A percentile compares a stretch with the other conserved stretches of the same genome.
These are phyloP conservation scores for Plasmopara halstedii DNA, from an alignment of 352 stramenopile species.

Conservation along the genomic window DNA sequence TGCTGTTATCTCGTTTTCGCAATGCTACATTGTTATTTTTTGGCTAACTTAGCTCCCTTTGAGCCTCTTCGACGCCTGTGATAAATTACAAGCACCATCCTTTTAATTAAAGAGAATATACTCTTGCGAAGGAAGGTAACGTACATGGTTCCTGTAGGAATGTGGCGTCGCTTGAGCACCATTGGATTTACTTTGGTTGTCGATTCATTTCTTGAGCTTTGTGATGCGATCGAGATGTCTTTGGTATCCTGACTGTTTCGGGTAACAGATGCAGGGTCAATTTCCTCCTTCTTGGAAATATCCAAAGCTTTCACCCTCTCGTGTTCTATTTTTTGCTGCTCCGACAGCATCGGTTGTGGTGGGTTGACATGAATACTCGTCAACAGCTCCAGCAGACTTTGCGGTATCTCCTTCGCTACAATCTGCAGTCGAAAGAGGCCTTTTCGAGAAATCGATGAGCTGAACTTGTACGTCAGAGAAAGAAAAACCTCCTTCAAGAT, in stretches of 20 bases:
- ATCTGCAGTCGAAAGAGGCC: slow-evolving; percentile 37
- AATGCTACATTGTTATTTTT: slow-evolving; percentile 33
- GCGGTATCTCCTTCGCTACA: slow-evolving; percentile 15
- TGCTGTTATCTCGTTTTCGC: too few relatives aligned
- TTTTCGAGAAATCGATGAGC: slow-evolving; percentile 40
- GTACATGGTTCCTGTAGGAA: slow-evolving; percentile 45
- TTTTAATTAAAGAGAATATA: neutral
- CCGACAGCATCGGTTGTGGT: slow-evolving; percentile 24
- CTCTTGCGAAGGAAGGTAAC: slow-evolving; percentile 3
- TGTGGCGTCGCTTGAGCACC: slow-evolving; percentile 37
- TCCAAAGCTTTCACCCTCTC: neutral
- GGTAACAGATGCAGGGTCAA: neutral
- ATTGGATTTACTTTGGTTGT: slow-evolving; percentile 5
- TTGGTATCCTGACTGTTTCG: slow-evolving; percentile 1
- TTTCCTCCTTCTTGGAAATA: neutral
- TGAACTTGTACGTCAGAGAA: slow-evolving; percentile 60
- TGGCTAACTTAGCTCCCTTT: slow-evolving; percentile 45
- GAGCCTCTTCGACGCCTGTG: slow-evolving; percentile 39
- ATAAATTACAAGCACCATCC: neutral
- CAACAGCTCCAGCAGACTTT: slow-evolving; percentile 32
- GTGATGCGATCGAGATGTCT: neutral
- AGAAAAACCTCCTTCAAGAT: slow-evolving; percentile 18
- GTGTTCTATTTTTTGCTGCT: slow-evolving; percentile 17
- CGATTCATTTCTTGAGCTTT: slow-evolving; percentile 6
- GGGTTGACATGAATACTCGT: slow-evolving; percentile 27